These are phyloP conservation scores for Lotmaria passim DNA, from an alignment of 208 protist genomes.

Conservation along the genomic window DNA sequence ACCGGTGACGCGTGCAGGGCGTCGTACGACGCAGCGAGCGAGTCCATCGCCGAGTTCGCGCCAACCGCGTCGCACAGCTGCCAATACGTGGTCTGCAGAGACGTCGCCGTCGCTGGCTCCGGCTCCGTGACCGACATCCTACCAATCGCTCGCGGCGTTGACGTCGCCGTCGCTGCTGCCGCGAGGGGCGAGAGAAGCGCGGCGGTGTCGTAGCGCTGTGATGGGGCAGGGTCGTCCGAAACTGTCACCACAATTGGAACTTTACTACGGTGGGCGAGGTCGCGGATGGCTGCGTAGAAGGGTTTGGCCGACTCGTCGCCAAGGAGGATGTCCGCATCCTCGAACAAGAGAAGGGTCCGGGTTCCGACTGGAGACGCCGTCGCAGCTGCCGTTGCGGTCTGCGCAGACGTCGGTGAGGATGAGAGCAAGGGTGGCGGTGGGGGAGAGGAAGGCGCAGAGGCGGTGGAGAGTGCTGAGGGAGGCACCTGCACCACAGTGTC, in stretches of 20 bases:
- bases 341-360: conserved; percentile 80
- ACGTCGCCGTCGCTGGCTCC: neutral
- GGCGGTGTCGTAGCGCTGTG: conserved; percentile 36
- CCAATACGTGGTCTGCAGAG: conserved; percentile 19
- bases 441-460: neutral
- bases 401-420: neutral
- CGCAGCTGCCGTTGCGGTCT: neutral
- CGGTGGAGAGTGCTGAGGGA: neutral
- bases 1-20: conserved; percentile 25
- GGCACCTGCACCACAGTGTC: neutral
- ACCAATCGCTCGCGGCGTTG: neutral
- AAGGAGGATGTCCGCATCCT: conserved; percentile 84
- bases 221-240: conserved; percentile 35
- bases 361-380: conserved; percentile 3
- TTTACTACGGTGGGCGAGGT: conserved; percentile 77
- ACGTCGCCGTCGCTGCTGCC: neutral
- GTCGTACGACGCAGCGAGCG: conserved; percentile 20
- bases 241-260: conserved; percentile 82
- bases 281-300: conserved; percentile 81
- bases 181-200: neutral
- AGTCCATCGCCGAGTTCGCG: conserved; percentile 27
- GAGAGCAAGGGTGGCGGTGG: neutral
- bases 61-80: conserved; percentile 25
- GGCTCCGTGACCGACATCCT: too few species aligned
- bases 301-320: conserved; percentile 66